Conservation (phyloP, 2,329 filamentous ascomycete genomes). For the Colletotrichum tropicale region DNA sequence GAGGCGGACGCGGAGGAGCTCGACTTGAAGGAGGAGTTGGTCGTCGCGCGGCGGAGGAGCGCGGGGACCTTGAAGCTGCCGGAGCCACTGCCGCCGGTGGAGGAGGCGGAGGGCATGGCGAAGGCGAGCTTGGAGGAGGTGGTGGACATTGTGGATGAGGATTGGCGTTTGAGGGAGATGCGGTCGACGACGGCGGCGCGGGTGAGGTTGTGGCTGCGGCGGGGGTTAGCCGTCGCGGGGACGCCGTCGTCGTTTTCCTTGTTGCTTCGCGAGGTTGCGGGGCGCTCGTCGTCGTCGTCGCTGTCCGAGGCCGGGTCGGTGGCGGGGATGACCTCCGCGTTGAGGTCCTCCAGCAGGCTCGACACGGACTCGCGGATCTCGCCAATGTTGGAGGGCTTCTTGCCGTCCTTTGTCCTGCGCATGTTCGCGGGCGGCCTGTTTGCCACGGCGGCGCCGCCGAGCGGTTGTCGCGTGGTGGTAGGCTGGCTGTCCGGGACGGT, state of each 20-base stretch:
- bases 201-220: slow-evolving; percentile 31
- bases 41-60: slow-evolving; percentile 76
- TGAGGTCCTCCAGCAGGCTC: slow-evolving; percentile 76
- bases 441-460: slow-evolving; percentile 36
- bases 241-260: slow-evolving; percentile 50
- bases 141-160: slow-evolving; percentile 40
- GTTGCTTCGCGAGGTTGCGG: slow-evolving; percentile 35
- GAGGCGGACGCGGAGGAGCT: slow-evolving; percentile 26
- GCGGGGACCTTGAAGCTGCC: slow-evolving; percentile 69
- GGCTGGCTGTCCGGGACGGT: slow-evolving; percentile 59
- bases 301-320: slow-evolving; percentile 56
- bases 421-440: slow-evolving; percentile 63
- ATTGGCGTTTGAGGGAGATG: slow-evolving; percentile 68
- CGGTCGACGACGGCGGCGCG: slow-evolving; percentile 69
- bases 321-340: slow-evolving; percentile 51
- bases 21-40: slow-evolving; percentile 58
- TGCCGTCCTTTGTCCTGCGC: slow-evolving; percentile 65
- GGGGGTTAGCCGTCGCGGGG: slow-evolving; percentile 32
- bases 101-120: slow-evolving; percentile 37
- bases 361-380: slow-evolving; percentile 87
- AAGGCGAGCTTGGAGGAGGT: slow-evolving; percentile 59
- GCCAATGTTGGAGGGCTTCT: slow-evolving; percentile 75
- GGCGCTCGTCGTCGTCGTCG: slow-evolving; percentile 46
- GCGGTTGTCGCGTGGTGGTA: slow-evolving; percentile 29
- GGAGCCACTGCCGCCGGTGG: slow-evolving; percentile 36